Conservation (phyloP, 2,329 filamentous ascomycete species). For the Ceratocystis ficicola region DNA sequence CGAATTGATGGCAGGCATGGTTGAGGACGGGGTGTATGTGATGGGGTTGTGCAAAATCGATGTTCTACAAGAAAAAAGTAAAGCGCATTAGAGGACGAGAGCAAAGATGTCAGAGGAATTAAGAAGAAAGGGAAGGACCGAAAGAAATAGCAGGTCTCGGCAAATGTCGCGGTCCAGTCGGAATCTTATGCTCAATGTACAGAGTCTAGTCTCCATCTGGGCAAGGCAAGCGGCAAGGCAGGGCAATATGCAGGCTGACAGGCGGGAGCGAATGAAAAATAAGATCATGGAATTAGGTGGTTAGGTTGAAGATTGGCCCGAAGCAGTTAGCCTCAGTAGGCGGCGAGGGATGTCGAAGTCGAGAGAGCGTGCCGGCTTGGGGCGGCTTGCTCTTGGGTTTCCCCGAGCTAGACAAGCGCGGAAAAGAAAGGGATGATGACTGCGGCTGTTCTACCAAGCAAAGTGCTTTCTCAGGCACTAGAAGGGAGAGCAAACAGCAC, state of each 20-base stretch:
- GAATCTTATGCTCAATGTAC: neutral
- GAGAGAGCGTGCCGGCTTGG: neutral
- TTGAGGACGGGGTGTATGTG: slow-evolving; percentile 23
- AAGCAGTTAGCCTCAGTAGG: neutral
- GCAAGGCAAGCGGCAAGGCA: neutral
- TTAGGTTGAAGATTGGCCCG: neutral
- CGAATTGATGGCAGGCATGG: slow-evolving; percentile 35
- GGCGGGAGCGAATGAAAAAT: neutral
- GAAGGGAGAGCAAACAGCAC: neutral
- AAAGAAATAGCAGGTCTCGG: slow-evolving; percentile 9
- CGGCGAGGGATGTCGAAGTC: neutral
- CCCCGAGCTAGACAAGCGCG: neutral
- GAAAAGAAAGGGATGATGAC: neutral
- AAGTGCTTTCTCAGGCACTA: neutral
- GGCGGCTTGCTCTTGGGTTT: neutral
- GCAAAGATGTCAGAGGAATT: neutral
- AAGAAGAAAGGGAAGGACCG: neutral
- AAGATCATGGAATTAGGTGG: neutral
- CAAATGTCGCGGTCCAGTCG: neutral
- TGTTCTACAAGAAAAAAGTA: neutral
- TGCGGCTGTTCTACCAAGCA: neutral
- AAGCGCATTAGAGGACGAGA: slow-evolving; percentile 5
- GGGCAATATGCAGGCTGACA: neutral
- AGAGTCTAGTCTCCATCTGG: neutral
- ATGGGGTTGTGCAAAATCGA: slow-evolving; percentile 22